phyloP scores from a whole-genome alignment of 495 filamentous ascomycete genomes.

The Venustampulla echinocandica region DNA sequence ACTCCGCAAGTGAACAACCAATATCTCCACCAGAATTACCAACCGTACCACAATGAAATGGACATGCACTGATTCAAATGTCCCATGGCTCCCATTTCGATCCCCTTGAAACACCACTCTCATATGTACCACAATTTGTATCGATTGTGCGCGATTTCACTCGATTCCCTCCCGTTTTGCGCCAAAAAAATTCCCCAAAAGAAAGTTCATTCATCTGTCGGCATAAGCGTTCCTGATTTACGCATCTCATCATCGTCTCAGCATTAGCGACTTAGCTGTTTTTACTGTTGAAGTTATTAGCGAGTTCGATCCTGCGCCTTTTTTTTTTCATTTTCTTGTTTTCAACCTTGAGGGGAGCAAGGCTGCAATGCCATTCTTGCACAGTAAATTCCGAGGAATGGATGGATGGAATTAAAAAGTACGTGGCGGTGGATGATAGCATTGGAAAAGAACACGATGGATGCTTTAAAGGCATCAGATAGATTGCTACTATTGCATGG shows the following conservation, averaged over 20 bases:
- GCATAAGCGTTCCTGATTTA: slow-evolving; percentile 28
- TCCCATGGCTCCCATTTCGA: slow-evolving; percentile 9
- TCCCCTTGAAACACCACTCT: slow-evolving; percentile 9
- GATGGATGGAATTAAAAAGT: too few species aligned
- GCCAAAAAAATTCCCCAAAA: slow-evolving; percentile 13
- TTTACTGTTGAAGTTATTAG: slow-evolving; percentile 17
- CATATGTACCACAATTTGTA: slow-evolving; percentile 29
- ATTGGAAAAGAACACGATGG: too few species aligned
- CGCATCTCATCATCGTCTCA: slow-evolving; percentile 24
- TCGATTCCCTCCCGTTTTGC: slow-evolving; percentile 11
- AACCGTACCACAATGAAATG: slow-evolving; percentile 20
- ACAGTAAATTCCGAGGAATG: slow-evolving; percentile 2
- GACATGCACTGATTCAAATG: slow-evolving; percentile 17
- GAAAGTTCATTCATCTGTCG: slow-evolving; percentile 15
- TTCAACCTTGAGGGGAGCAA: slow-evolving; percentile 4
- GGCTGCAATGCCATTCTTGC: slow-evolving; percentile 4
- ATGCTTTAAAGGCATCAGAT: too few species aligned
- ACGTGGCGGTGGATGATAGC: too few species aligned
- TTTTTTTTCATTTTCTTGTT: slow-evolving; percentile 15
- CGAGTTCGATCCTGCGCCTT: slow-evolving; percentile 6
- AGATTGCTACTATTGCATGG: too few species aligned
- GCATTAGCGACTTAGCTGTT: slow-evolving; percentile 26
- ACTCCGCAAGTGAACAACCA: slow-evolving; percentile 31
- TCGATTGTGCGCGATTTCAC: slow-evolving; percentile 8
- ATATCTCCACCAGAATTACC: slow-evolving; percentile 24